These are phyloP conservation scores for Cercospora beticola DNA, from an alignment of 2,329 filamentous ascomycete genomes.

Conservation along the genomic window DNA sequence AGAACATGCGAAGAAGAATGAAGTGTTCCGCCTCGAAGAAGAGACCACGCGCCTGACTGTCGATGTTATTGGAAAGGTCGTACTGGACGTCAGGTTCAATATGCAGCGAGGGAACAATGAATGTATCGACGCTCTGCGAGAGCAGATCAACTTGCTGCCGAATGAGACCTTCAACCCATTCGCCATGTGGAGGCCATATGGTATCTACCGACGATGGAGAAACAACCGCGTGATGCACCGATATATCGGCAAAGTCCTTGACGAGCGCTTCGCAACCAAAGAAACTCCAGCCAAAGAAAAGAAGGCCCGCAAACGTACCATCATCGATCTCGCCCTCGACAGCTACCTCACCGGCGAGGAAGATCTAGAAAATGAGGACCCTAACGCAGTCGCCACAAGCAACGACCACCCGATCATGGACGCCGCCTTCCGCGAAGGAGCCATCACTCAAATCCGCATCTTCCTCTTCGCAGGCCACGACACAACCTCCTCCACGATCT, in stretches of 20 bases:
- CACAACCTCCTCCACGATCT: constrained; percentile 38
- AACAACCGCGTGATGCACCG: constrained; percentile 26
- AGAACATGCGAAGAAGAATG: constrained; percentile 38
- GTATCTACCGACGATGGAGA: constrained; percentile 26
- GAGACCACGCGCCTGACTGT: constrained; percentile 43
- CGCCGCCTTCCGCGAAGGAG: constrained; percentile 35
- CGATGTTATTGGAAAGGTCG: constrained; percentile 45
- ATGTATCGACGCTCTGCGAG: constrained; percentile 41
- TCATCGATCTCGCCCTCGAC: constrained; percentile 36
- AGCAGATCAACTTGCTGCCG: constrained; percentile 33
- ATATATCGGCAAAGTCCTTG: constrained; percentile 35
- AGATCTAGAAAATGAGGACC: constrained; percentile 6
- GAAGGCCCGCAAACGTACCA: constrained; percentile 22
- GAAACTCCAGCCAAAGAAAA: constrained; percentile 29
- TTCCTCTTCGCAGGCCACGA: constrained; percentile 45
- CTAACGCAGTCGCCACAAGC: constrained; percentile 13
- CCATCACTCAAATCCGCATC: constrained; percentile 38
- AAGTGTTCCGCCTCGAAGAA: constrained; percentile 44
- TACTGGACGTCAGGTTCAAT: constrained; percentile 41
- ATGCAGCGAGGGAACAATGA: constrained; percentile 38
- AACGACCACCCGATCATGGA: constrained; percentile 30
- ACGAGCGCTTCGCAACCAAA: constrained; percentile 37
- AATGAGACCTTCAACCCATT: constrained; percentile 24
- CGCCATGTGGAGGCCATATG: constrained; percentile 23
- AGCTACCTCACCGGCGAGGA: constrained; percentile 36